These are phyloP conservation scores for Aspergillus sp. DNA, from an alignment of 2,329 filamentous ascomycete genomes.

Conservation along the genomic window DNA sequence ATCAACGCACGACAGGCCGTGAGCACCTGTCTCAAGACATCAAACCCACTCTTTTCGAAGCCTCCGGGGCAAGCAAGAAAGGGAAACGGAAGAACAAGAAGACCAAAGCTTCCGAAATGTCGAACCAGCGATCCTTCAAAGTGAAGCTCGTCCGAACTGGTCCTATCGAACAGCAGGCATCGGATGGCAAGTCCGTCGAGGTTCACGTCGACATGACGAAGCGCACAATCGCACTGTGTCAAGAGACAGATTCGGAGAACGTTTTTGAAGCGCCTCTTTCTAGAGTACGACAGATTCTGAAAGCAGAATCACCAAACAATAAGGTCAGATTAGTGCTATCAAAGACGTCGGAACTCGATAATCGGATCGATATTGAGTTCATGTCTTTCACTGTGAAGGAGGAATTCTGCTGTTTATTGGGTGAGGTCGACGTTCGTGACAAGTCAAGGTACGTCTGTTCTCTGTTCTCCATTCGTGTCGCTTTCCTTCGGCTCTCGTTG, in stretches of 20 bases:
- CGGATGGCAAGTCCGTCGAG: conserved; percentile 9
- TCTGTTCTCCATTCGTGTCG: too few species aligned
- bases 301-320: conserved; percentile 23
- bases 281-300: conserved; percentile 23
- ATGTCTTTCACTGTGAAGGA: conserved; percentile 21
- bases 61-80: conserved; percentile 16
- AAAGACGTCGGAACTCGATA: conserved; percentile 19
- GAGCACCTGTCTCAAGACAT: conserved; percentile 37
- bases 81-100: conserved; percentile 12
- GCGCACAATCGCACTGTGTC: conserved; percentile 11
- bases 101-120: not conserved
- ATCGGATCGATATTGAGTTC: conserved; percentile 34
- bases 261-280: conserved; percentile 3
- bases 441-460: conserved; percentile 30
- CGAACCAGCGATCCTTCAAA: conserved; percentile 16
- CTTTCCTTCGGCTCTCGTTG: not conserved
- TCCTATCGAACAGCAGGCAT: conserved; percentile 11
- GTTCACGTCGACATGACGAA: conserved; percentile 19
- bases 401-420: conserved; percentile 22
- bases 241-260: not conserved
- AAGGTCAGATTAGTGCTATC: conserved; percentile 35
- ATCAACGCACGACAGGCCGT: conserved; percentile 1
- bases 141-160: conserved; percentile 27
- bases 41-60: conserved; percentile 29
- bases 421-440: conserved; percentile 7